Evolutionary conservation across 1,139 yeast genomes (phyloP), one percentile per base, ranked within the genome.

Genomic region (Geotrichum reessii): DNA sequence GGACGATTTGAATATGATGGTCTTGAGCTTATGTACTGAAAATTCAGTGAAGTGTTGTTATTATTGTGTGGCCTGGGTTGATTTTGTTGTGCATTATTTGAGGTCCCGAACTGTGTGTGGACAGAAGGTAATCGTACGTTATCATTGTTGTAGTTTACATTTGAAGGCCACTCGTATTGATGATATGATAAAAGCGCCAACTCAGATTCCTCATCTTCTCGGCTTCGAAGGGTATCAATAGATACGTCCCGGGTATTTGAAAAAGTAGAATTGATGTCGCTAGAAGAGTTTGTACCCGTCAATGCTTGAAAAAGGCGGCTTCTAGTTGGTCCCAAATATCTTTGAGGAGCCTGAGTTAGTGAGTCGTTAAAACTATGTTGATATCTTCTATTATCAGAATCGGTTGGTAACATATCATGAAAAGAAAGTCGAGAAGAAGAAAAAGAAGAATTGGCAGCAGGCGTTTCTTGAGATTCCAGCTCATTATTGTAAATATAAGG

Each of bases 161-260:
- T 50, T 28, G 31, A 42, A 3, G 44, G 44, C n/a, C 28, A 33
- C 9, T 28, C 44, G 11, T 17, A 44, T 19, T 24, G 24, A 12
- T 52, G 49, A 17, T 56, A 56, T 2, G 55, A 44, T 4, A 56
- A n/a, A 19, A 56, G 50, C 2, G 58, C 58, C 8, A 52, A 37
- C 31, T 56, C 58, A 14, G 58, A 47, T 25, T 24, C 52, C 28
- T 56, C 58, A 22, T 56, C 55, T 44, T 56, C 58, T 22, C 40
- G 42, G 24, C 58, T 56, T 3, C 47, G 27, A 40, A 56, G 50
- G 2, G n/a, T 27, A 12, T 47, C 50, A 31, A n/a, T 31, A 5
- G 50, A 25, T 22, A 24, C 24, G 9, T 47, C 31, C 24, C 25
- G 50, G 14, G 19, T 19, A 12, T 47, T 19, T 11, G 50, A 22